These are phyloP conservation scores for Brasenia schreberi DNA, from an alignment of 164 flowering plant species.

Conservation along the genomic window DNA sequence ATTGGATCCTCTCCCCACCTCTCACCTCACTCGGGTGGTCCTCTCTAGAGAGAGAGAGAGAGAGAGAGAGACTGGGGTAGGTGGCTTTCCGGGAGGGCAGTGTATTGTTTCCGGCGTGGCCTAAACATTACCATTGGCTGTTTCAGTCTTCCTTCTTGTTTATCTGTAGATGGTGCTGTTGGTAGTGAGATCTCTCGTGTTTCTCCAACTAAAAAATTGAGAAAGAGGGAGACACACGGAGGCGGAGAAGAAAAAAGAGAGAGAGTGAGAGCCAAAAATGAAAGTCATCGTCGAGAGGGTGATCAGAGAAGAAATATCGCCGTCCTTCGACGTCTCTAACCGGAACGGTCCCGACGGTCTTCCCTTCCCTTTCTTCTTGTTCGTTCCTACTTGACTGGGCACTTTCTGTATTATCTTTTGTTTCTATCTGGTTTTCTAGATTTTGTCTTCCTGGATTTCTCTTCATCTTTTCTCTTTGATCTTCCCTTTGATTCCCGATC, in stretches of 20 bases:
- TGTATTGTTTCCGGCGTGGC: neutral
- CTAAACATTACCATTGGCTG: neutral
- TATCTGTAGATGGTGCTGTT: neutral
- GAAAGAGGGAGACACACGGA: neutral
- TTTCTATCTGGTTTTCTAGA: neutral
- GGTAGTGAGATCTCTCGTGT: neutral
- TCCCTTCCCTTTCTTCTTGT: conserved; percentile 33
- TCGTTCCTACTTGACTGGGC: conserved; percentile 27
- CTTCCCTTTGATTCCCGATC: neutral
- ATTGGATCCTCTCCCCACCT: conserved; percentile 1
- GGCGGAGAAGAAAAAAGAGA: neutral
- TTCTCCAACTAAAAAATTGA: neutral
- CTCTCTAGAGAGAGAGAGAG: neutral
- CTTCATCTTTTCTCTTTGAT: neutral
- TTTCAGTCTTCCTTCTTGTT: neutral
- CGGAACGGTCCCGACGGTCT: conserved; percentile 17
- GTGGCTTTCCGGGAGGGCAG: conserved; percentile 9
- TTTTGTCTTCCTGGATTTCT: neutral
- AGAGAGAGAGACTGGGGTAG: conserved; percentile 9
- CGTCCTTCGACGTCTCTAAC: conserved; percentile 11
- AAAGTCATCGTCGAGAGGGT: neutral
- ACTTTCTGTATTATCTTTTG: neutral
- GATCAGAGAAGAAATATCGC: conserved; percentile 1
- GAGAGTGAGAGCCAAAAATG: conserved; percentile 6
- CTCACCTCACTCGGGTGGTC: conserved; percentile 1